Conservation (phyloP, 805 yeast genomes). For the Kodamaea lidongshanica region DNA sequence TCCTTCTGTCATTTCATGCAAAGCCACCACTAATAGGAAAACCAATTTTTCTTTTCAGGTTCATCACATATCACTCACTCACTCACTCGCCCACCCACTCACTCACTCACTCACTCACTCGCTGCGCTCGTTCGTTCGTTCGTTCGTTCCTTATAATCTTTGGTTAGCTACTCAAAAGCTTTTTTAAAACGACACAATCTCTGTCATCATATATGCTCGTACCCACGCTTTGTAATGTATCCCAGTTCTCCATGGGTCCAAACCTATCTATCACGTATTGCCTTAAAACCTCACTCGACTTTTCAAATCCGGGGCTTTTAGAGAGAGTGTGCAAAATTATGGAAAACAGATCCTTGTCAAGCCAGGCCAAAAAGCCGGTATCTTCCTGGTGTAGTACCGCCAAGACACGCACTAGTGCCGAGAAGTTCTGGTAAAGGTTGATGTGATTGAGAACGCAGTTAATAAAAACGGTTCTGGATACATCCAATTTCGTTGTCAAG, state of each 20-base stretch:
- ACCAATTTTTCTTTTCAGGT: too few species aligned
- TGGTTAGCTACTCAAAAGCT: background rate
- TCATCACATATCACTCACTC: too few species aligned
- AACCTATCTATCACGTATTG: constrained; percentile 13
- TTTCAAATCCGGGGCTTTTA: constrained; percentile 22
- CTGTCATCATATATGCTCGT: constrained; percentile 20
- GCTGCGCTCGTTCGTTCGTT: too few species aligned
- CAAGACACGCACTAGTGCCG: constrained; percentile 23
- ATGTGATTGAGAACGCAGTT: constrained; percentile 34
- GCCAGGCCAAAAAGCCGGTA: constrained; percentile 18
- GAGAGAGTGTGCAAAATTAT: constrained; percentile 25
- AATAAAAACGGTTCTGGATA: constrained; percentile 17
- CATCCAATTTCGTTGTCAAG: constrained; percentile 7
- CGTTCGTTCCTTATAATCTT: background rate
- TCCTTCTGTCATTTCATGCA: too few species aligned
- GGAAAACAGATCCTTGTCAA: constrained; percentile 25
- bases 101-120: too few species aligned
- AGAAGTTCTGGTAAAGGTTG: constrained; percentile 27
- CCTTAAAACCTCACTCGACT: constrained; percentile 21
- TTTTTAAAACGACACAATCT: constrained; percentile 19
- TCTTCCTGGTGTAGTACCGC: constrained; percentile 14
- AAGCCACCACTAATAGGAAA: too few species aligned
- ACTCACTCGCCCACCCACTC: too few species aligned
- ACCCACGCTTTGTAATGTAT: too few species aligned
- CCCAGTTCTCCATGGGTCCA: too few species aligned